Base-by-base conservation (phyloP, 768 basidiomycete genomes). In the Hygrophoropsis aurantiaca region DNA sequence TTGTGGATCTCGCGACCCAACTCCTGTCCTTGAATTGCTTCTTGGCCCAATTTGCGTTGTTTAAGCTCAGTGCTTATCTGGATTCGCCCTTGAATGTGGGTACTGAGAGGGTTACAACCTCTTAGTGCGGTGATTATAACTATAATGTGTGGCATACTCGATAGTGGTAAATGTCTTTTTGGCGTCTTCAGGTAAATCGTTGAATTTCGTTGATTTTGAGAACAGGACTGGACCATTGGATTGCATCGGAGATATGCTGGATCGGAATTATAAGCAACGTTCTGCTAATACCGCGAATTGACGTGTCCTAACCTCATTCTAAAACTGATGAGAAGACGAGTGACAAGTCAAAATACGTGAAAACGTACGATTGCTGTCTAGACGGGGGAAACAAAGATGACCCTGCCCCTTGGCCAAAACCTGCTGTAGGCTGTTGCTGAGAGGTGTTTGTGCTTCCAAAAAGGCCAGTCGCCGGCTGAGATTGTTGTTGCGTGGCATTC, bases 41-140 rank as follows among this genome's bases (percentile, higher is more conserved):
- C 87, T 51, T 84, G 82, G 0, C 85, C 87, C 4, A 90, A 71
- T 59, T 87, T 87, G 43, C 84, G 78, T 58, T 85, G 81, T 51
- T 85, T 85, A 16, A 91, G 67, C 38, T 90, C 86, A 55, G 87
- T 88, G 58, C 84, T 82, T 49, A 91, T 88, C 55, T 90, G 87
- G 1, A 88, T 72, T 20, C 86, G 82, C 23, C 85, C 84, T 68
- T 90, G 87, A 21, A 90, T 87, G 51, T 82, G 75, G 7, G 80
- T 61, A 46, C 87, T 90, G 50, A 35, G 47, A 34, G 44, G 39
- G 42, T 58, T n/a, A n/a, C n/a, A n/a, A n/a, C n/a, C n/a, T n/a
- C n/a, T 50, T 16, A 56, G 53, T 40, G 18, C 43, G 8, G 38
- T 32, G 5, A 49, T 15, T 47, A 27, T 19, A 40, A 3, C 30